Base-by-base conservation (phyloP, 2,329 filamentous ascomycete species). In the Byssothecium circinans region DNA sequence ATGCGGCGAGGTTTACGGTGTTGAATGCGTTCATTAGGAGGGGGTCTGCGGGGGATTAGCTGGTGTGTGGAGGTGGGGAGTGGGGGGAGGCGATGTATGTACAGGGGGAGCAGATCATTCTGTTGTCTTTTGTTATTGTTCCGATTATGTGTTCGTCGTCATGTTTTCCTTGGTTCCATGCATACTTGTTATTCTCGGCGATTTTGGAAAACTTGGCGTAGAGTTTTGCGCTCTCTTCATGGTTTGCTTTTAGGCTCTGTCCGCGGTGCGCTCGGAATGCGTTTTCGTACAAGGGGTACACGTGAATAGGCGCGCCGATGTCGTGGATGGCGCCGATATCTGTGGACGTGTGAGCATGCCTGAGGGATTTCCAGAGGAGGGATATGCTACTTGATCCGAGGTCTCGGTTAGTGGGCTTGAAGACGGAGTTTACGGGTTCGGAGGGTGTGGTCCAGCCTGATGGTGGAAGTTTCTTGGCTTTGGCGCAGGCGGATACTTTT, bases 11-110 rank as follows among this genome's bases (percentile, higher is more conserved):
- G 50, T 88, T 87, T 29, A 88, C 78, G 2, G 77, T 84, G 54
- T 87, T 88, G 69, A 87, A 87, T 0, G 85, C 84, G 58, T 88
- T 88, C 84, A 87, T 87, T 8, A 87, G 67, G 0, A 88, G 70
- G 0, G 84, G 83, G 67, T 87, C 83, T 87, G 39, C n/a, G 15
- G 5, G 3, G 12, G 32, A 34, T n/a, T 18, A 35, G n/a, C 15
- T 35, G 17, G n/a, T 15, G 33, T 35, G 10, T 34, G 15, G 15
- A 35, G 18, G 33, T 17, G 8, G 17, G 10, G 8, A 19, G 23
- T 5, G 29, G 35, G 10, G n/a, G n/a, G n/a, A n/a, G n/a, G n/a
- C n/a, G n/a, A n/a, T n/a, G n/a, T n/a, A 67, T 78, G 44, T 65
- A 86, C 84, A 88, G 12, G 85, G 85, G 40, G 77, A 80, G 60